Base-by-base conservation (phyloP, 768 basidiomycete genomes). In the Kwoniella pini region DNA sequence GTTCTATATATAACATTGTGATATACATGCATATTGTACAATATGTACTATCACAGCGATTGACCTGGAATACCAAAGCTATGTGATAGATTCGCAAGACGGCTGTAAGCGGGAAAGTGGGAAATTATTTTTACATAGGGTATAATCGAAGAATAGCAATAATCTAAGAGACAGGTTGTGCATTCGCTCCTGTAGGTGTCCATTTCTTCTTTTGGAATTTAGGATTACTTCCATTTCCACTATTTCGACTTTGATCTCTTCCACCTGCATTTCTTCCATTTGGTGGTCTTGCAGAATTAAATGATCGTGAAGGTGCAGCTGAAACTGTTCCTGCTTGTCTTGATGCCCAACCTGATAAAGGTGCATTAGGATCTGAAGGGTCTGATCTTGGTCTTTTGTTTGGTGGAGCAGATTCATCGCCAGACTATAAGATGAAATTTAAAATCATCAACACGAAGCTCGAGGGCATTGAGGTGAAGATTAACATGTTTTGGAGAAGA, bases 151-250 rank as follows among this genome's bases (percentile, higher is more conserved):
- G 40, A 19, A 13, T 10, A 42, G 11, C 6, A 28, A 28, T 0
- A 33, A 11, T 0, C 9, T 57, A 71, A 13, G 65, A 68, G 5
- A 71, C 67, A 19, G 57, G 39, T 22, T 67, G 51, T 19, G 74
- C 74, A 44, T 75, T 75, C 7, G 74, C 64, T 17, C 74, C 74
- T 7, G 74, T 75, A 28, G 74, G 74, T 40, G 70, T 60, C 74
- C 74, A 75, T 52, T 64, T 66, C 42, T 58, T 52, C 44, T 45
- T 53, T 45, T 61, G 59, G 43, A 61, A 61, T 31, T 64, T 54
- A 36, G 33, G 33, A 36, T 36, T 36, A 21, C 60, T 63, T 28
- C 64, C 65, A 19, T 15, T 43, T 17, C 40, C 40, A 42, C 53
- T 40, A n/a, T 40, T 40, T n/a, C n/a, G n/a, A 11, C 28, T 27